Evolutionary conservation across 2,329 filamentous ascomycete genomes (phyloP).

Genomic region (Calonectria honghensis): DNA sequence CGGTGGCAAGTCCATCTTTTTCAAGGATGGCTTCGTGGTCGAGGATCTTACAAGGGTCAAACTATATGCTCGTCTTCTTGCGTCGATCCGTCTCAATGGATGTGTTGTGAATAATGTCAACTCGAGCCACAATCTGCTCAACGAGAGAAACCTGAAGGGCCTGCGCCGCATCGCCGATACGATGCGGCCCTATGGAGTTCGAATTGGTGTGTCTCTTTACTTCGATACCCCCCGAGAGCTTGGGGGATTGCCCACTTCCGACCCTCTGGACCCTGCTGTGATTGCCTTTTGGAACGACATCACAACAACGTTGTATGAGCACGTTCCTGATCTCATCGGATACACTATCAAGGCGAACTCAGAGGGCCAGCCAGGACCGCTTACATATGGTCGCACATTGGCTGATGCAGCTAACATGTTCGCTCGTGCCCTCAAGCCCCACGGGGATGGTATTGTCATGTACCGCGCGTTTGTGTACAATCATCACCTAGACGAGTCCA

Average conservation of each 20-base stretch:
- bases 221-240: conserved; percentile 1
- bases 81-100: conserved; percentile 11
- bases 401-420: conserved; percentile 11
- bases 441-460: conserved; percentile 10
- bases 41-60: not conserved
- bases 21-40: conserved; percentile 16
- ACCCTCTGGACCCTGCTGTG: conserved; percentile 1
- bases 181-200: conserved; percentile 11
- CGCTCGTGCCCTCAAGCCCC: not conserved
- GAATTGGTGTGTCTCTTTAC: not conserved
- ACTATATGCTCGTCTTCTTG: conserved; percentile 2
- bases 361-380: conserved; percentile 1
- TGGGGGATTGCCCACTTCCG: not conserved
- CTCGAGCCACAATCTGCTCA: conserved; percentile 15
- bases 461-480: conserved; percentile 7
- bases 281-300: conserved; percentile 12
- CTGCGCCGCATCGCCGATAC: conserved; percentile 4
- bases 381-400: conserved; percentile 3
- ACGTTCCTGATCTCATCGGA: not conserved
- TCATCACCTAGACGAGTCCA: conserved; percentile 17
- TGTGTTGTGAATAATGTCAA: conserved; percentile 19
- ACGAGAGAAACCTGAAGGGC: not conserved
- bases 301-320: not conserved
- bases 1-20: conserved; percentile 22
- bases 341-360: conserved; percentile 19